These are phyloP conservation scores for Verbascum thapsus DNA, from an alignment of 257 asterid genomes.

Conservation along the genomic window DNA sequence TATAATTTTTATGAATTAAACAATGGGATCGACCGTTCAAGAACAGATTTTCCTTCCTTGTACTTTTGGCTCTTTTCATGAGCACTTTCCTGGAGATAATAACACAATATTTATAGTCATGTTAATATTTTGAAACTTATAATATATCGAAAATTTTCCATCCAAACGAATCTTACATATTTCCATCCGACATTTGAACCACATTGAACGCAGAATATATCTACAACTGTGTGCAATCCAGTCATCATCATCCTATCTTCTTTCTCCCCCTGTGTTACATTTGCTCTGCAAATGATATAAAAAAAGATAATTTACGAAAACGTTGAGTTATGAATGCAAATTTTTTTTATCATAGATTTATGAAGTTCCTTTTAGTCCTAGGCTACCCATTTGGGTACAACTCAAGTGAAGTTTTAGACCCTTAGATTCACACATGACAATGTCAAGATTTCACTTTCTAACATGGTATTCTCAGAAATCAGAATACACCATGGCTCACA, in stretches of 20 bases:
- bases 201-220: constrained; percentile 68
- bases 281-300: constrained; percentile 59
- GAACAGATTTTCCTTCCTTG: constrained; percentile 97
- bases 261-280: constrained; percentile 61
- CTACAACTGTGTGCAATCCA: constrained; percentile 66
- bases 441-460: no score
- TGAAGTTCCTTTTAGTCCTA: background rate
- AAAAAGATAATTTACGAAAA: background rate
- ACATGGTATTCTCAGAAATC: no score
- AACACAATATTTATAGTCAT: background rate
- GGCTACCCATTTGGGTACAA: no score
- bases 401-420: no score
- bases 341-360: background rate
- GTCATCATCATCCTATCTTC: constrained; percentile 81
- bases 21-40: constrained; percentile 69
- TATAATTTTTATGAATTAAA: constrained; percentile 12
- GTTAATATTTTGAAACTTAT: background rate
- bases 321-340: background rate
- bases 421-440: no score
- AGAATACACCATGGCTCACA: no score
- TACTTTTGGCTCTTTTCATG: constrained; percentile 86
- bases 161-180: constrained; percentile 52
- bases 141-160: background rate
- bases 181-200: constrained; percentile 82
- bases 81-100: constrained; percentile 64